These are phyloP conservation scores for Fusarium albosuccineum DNA, from an alignment of 2,329 filamentous ascomycete species.

Conservation along the genomic window DNA sequence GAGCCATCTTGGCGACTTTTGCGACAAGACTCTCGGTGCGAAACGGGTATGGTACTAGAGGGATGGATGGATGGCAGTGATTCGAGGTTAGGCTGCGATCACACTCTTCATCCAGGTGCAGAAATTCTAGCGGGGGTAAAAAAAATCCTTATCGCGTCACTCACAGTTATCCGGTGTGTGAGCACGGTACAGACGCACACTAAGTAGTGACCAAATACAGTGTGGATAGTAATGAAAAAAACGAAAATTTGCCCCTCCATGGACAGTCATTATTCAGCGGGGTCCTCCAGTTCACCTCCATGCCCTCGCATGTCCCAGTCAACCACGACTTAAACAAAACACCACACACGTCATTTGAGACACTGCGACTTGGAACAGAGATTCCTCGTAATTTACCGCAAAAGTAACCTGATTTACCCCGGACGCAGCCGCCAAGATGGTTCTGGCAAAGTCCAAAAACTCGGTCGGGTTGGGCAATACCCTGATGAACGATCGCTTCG, in stretches of 20 bases:
- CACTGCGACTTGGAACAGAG: slow-evolving; percentile 29
- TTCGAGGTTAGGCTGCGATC: slow-evolving; percentile 45
- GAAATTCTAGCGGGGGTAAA: slow-evolving; percentile 50
- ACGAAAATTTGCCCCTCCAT: slow-evolving; percentile 65
- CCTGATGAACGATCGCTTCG: slow-evolving; percentile 99
- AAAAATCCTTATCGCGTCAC: slow-evolving; percentile 48
- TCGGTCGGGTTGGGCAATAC: slow-evolving; percentile 94
- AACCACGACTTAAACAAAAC: slow-evolving; percentile 37
- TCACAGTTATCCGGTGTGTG: slow-evolving; percentile 47
- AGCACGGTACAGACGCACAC: slow-evolving; percentile 45
- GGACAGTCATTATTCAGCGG: slow-evolving; percentile 57
- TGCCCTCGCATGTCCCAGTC: slow-evolving; percentile 30
- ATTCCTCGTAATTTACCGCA: slow-evolving; percentile 25
- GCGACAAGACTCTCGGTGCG: slow-evolving; percentile 28
- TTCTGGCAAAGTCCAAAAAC: slow-evolving; percentile 91
- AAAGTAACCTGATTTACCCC: slow-evolving; percentile 7
- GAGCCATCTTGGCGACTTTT: slow-evolving; percentile 68
- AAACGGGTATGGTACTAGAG: slow-evolving; percentile 12
- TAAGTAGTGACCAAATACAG: slow-evolving; percentile 37
- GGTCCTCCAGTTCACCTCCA: slow-evolving; percentile 35
- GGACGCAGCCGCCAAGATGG: slow-evolving; percentile 59
- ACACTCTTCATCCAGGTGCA: slow-evolving; percentile 40
- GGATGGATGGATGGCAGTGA: slow-evolving; percentile 16
- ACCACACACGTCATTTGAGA: slow-evolving; percentile 18
- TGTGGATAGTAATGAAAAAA: slow-evolving; percentile 35